Base-by-base conservation (phyloP, 805 yeast genomes). In the Metschnikowia cubensis region DNA sequence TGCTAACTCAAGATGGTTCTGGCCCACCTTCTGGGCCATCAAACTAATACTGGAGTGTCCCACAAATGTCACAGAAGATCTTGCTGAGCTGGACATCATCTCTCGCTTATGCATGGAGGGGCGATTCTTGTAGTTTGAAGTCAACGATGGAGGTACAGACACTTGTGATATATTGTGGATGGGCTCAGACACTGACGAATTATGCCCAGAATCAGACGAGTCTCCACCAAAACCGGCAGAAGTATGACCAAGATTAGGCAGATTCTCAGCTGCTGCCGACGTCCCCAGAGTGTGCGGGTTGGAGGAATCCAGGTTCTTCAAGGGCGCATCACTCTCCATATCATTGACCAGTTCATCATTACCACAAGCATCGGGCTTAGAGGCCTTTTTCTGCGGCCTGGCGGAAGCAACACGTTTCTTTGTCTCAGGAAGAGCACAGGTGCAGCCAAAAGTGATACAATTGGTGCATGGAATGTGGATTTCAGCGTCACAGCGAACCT, bases 401-500 rank as follows among this genome's bases (percentile, higher is more conserved):
- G 45, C 35, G 20, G 22, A 21, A 15, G 22, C 55, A 22, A 70
- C 66, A 60, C 74, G 67, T 68, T 65, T 80, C 59, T 74, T 82
- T 29, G 75, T 77, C 55, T 80, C 85, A 1, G 90, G 91, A 46
- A 85, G 73, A 33, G 72, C 70, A 68, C 91, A 88, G 45, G 83
- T 88, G 59, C 88, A 79, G 6, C 86, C 84, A 64, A 84, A 85
- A 3, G 86, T 83, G 34, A 79, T 73, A 62, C 92, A 85, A 64
- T 85, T 85, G 20, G 90, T 78, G 53, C 77, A 73, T 3, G 78
- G 78, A 15, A 72, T 72, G 55, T 71, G 76, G 37, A 73, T 72
- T 53, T 72, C 85, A 11, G 85, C 87, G 60, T 84, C 89, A 67
- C 95, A 87, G 34, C 90, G 77, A n/a, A 87, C 94, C 59, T 87